Percentiles rank a stretch among this genome's conserved stretches.
These are phyloP conservation scores for Verticillium klebahnii DNA, from an alignment of 2,329 filamentous ascomycete species.

Conservation along the genomic window DNA sequence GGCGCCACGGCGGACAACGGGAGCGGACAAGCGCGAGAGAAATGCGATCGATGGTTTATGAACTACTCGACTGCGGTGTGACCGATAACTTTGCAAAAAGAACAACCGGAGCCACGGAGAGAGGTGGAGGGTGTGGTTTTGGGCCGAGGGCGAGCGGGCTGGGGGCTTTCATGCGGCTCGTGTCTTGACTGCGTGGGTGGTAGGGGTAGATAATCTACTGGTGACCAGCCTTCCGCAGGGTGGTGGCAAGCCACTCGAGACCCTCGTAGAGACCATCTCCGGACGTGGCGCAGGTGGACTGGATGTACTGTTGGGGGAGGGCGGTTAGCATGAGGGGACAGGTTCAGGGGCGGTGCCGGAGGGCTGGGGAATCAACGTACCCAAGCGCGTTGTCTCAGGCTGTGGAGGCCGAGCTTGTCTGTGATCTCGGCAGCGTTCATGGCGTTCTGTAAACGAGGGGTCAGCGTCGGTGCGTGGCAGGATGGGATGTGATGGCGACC, in stretches of 20 bases:
- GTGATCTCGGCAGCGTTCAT: slow-evolving; percentile 99
- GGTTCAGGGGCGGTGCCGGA: not conserved
- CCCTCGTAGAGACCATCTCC: slow-evolving; percentile 99
- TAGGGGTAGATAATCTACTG: slow-evolving; percentile 40
- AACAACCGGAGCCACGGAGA: slow-evolving; percentile 51
- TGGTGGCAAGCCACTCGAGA: slow-evolving; percentile 87
- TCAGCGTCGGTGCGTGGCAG: slow-evolving; percentile 3
- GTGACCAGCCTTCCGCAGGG: slow-evolving; percentile 71
- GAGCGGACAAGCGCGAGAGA: slow-evolving; percentile 7
- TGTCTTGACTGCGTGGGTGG: slow-evolving; percentile 18
- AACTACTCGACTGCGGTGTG: slow-evolving; percentile 52
- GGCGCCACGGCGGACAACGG: not conserved
- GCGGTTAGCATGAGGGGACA: slow-evolving; percentile 10
- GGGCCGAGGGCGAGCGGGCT: slow-evolving; percentile 22
- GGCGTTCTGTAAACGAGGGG: slow-evolving; percentile 64
- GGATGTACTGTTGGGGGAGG: slow-evolving; percentile 71
- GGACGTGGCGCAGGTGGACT: slow-evolving; percentile 98
- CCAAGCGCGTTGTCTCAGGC: slow-evolving; percentile 97
- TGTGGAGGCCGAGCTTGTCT: slow-evolving; percentile 99
- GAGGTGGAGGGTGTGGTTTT: slow-evolving; percentile 29
- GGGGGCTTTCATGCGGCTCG: slow-evolving; percentile 23
- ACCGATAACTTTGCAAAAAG: slow-evolving; percentile 48
- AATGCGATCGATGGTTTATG: slow-evolving; percentile 31
- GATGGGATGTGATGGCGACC: not conserved
- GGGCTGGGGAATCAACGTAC: slow-evolving; percentile 57